Percentiles rank a stretch among this genome's conserved stretches.
phyloP scores from a whole-genome alignment of 345 rosid genomes.

The Noccaea caerulescens region DNA sequence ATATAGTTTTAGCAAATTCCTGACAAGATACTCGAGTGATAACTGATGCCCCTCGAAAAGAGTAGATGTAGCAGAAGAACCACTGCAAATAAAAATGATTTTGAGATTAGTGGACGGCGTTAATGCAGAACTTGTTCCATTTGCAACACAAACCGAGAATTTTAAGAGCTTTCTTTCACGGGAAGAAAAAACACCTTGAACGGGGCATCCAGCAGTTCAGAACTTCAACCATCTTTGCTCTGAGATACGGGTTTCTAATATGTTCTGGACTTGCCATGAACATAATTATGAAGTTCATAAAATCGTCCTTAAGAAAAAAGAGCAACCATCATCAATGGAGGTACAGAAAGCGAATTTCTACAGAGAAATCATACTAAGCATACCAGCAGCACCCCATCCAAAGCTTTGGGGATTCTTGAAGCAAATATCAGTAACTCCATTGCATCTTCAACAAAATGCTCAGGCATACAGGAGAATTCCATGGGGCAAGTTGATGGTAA shows the following conservation, averaged over 20 bases:
- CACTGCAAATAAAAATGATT: slow-evolving; percentile 54
- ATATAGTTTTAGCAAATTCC: slow-evolving; percentile 96
- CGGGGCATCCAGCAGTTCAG: slow-evolving; percentile 99
- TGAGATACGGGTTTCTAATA: slow-evolving; percentile 90
- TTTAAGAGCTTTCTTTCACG: not conserved
- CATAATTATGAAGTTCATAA: slow-evolving; percentile 98
- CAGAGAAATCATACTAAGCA: slow-evolving; percentile 28
- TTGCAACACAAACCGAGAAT: slow-evolving; percentile 17
- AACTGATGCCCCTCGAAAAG: slow-evolving; percentile 95
- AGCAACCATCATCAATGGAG: slow-evolving; percentile 20
- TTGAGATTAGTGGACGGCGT: slow-evolving; percentile 1
- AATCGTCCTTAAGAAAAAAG: slow-evolving; percentile 75
- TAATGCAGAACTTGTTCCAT: slow-evolving; percentile 8
- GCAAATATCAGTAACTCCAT: slow-evolving; percentile 95
- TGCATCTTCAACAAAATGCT: slow-evolving; percentile 99
- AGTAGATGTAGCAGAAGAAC: slow-evolving; percentile 76
- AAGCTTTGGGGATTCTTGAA: slow-evolving; percentile 85
- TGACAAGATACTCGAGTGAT: slow-evolving; percentile 91
- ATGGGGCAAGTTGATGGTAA: slow-evolving; percentile 77
- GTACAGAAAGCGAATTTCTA: slow-evolving; percentile 3
- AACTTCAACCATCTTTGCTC: slow-evolving; percentile 99
- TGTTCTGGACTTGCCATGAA: slow-evolving; percentile 92
- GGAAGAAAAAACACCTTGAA: slow-evolving; percentile 58
- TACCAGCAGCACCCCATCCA: slow-evolving; percentile 89
- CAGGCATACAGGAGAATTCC: slow-evolving; percentile 96